A percentile compares a stretch with the other conserved stretches of the same genome.
Conservation (phyloP, 2,329 filamentous ascomycete species). For the Venturiaceae sp. region DNA sequence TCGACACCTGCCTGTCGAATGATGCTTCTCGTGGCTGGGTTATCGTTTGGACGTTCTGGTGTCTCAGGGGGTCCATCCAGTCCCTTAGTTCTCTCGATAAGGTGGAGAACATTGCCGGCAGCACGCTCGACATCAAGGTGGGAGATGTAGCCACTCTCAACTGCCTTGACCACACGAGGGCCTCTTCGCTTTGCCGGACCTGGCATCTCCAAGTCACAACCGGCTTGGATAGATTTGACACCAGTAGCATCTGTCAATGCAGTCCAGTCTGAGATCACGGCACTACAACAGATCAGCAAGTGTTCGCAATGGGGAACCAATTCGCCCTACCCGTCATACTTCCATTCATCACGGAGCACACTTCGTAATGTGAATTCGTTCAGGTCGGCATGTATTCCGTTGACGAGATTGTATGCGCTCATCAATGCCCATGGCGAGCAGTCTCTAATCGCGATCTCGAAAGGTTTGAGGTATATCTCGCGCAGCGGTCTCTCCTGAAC, state of each 20-base stretch:
- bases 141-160: conserved; percentile 28
- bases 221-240: conserved; percentile 24
- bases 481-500: conserved; percentile 56
- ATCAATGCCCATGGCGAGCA: conserved; percentile 59
- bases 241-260: conserved; percentile 27
- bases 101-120: conserved; percentile 50
- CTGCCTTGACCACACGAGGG: conserved; percentile 22
- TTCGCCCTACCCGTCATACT: conserved; percentile 21
- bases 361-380: conserved; percentile 31
- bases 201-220: conserved; percentile 31
- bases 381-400: conserved; percentile 41
- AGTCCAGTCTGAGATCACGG: conserved; percentile 33
- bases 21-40: conserved; percentile 44
- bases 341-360: conserved; percentile 29
- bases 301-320: background rate
- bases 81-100: conserved; percentile 53
- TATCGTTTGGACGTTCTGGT: conserved; percentile 46
- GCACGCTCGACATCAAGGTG: conserved; percentile 37
- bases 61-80: conserved; percentile 46
- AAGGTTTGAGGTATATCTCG: conserved; percentile 65
- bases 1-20: conserved; percentile 53
- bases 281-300: conserved; percentile 13
- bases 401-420: conserved; percentile 59
- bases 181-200: conserved; percentile 30
- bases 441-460: conserved; percentile 62